Base-by-base conservation (phyloP, 73 alveolate genomes). In the Uronychia binucleata region DNA sequence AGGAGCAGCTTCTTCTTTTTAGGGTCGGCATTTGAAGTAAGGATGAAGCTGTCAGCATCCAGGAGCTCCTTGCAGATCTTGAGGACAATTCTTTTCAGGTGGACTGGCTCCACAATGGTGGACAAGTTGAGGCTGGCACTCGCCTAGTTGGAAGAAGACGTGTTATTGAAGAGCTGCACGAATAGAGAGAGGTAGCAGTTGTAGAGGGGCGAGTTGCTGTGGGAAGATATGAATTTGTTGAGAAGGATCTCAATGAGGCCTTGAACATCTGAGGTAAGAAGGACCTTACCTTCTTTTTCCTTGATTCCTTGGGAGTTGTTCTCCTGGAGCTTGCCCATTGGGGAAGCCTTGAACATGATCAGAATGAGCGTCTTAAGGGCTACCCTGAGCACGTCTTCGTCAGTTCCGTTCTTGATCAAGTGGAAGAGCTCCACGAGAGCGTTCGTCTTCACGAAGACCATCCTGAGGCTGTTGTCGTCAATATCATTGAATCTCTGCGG, bases 381-480 rank as follows among this genome's bases (percentile, higher is more conserved):
- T 1, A 88, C 46, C 27, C 94, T 26, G 30, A 82, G 81, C 27
- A 88, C 35, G 82, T 88, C 94, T 19, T 88, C 94, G 28, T 88
- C 90, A 26, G 57, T 79, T 0, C 80, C 29, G 27, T 82, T 81
- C 19, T 27, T 28, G 28, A 81, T 60, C 27, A 81, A 60, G 13
- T 75, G 26, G 46, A 81, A 33, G 31, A 81, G 30, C 1, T 81
- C 34, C 1, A 28, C 32, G 1, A 81, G 57, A 1, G 58, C 33
- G 59, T 81, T 81, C 46, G 78, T n/a, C 67, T 60, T 31, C 26
- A 81, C 58, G 19, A 81, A 75, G 32, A 81, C n/a, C 88, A 59
- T 30, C 5, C 58, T 81, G 14, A 81, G 58, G 27, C 58, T 57
- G 46, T 31, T 59, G 1, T 31, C 75, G 11, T 74, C 74, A 1